Evolutionary conservation across 2,329 filamentous ascomycete genomes (phyloP).

Genomic region (Talaromyces amestolkiae): DNA sequence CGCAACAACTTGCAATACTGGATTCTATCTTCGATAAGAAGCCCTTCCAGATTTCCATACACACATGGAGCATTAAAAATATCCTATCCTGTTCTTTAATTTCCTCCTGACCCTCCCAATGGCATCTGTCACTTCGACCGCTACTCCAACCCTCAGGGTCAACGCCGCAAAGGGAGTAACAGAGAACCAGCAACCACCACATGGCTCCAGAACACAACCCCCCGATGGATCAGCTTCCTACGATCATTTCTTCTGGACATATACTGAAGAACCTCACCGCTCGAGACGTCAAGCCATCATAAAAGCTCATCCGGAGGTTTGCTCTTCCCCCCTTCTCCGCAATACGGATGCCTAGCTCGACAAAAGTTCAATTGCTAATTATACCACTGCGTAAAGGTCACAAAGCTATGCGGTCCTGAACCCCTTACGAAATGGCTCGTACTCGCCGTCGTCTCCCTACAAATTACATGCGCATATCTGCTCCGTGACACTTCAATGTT

Average conservation of each 20-base stretch:
- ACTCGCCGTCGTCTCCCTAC: slow-evolving; percentile 74
- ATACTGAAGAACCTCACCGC: slow-evolving; percentile 95
- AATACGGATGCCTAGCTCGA: neutral
- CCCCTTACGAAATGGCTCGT: slow-evolving; percentile 95
- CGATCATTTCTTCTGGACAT: slow-evolving; percentile 92
- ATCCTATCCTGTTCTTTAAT: neutral
- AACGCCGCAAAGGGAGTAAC: slow-evolving; percentile 21
- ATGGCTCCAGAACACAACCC: slow-evolving; percentile 30
- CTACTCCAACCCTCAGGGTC: slow-evolving; percentile 33
- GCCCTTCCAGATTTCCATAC: neutral
- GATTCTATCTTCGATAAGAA: neutral
- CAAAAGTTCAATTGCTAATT: neutral
- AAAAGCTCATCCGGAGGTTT: slow-evolving; percentile 93
- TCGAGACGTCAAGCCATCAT: slow-evolving; percentile 91
- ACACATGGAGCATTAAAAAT: neutral
- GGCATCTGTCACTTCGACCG: slow-evolving; percentile 33
- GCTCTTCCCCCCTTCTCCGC: slow-evolving; percentile 19
- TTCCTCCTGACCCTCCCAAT: slow-evolving; percentile 22
- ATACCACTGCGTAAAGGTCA: slow-evolving; percentile 60
- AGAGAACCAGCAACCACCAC: slow-evolving; percentile 20
- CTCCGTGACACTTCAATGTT: slow-evolving; percentile 75
- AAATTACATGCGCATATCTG: slow-evolving; percentile 72
- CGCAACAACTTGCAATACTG: neutral
- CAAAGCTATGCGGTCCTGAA: slow-evolving; percentile 94
- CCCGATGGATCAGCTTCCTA: slow-evolving; percentile 34